Evolutionary conservation across 306 rosid species (phyloP), one percentile per base, ranked within the genome.

Genomic region (Geum urbanum): DNA sequence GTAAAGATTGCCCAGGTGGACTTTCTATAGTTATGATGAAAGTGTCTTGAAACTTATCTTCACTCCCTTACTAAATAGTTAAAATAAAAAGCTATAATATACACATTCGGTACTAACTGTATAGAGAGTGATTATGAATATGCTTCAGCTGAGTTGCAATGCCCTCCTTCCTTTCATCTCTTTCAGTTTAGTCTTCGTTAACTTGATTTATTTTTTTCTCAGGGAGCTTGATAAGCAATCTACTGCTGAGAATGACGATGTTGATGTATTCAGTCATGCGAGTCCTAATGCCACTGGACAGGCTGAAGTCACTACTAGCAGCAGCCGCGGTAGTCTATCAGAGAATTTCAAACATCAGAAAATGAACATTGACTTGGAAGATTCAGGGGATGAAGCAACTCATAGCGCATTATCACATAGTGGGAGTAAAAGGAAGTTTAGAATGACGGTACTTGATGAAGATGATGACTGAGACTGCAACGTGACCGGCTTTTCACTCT

Each of bases 361-460:
- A 18, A 74, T 74, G 77, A 86, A 67, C 46, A 63, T 67, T 62
- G 91, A 84, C 37, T 67, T 92, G 81, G 91, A 43, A 67, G 97
- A 90, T 81, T 86, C 90, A 44, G 96, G 78, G 24, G 88, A 86
- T 79, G 98, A 92, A 71, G 74, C 66, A 76, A 56, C 24, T 74
- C 15, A 72, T 37, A 61, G 63, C 67, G 81, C 48, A 61, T 19
- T 76, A 44, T 71, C 83, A 66, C 75, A 73, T 20, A 77, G 74
- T 60, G 67, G 68, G 55, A 78, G 75, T 52, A 87, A 89, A 84
- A 90, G 97, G 80, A 88, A 75, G 85, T 81, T 79, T 76, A 86
- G 94, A 82, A 86, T 91, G 80, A 86, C 89, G 97, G 88, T 90
- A 16, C 80, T 92, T 76, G 98, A 92, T 16, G 97, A 88, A 73